phyloP scores from a whole-genome alignment of 176 grass and related monocot genomes.

The Musa itinerans region DNA sequence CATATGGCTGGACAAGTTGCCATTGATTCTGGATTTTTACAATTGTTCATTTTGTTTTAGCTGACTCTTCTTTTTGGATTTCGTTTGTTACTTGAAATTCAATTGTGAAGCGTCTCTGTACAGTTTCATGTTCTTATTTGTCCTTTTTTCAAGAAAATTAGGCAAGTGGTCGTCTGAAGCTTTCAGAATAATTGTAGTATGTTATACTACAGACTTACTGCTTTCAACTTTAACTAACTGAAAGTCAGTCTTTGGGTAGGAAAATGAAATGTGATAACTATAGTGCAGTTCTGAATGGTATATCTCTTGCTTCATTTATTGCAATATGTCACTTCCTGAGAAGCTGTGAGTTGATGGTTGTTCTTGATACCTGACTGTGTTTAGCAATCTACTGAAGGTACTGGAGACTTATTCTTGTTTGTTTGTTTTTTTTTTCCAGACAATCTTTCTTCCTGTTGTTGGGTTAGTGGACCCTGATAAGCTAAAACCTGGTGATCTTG shows the following conservation, averaged over 20 bases:
- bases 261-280: background rate
- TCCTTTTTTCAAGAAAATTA: background rate
- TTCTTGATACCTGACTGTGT: background rate
- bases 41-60: background rate
- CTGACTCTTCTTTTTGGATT: background rate
- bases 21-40: background rate
- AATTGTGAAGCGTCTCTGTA: background rate
- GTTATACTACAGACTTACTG: background rate
- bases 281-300: background rate
- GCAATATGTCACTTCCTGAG: background rate
- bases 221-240: no score
- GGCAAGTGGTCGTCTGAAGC: background rate
- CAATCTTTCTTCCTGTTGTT: constrained; percentile 78
- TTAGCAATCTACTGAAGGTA: background rate
- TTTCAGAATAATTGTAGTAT: background rate
- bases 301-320: background rate
- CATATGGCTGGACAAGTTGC: background rate
- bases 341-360: background rate
- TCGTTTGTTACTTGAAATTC: background rate
- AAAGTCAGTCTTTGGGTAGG: no score
- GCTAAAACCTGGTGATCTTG: constrained; percentile 80
- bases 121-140: background rate
- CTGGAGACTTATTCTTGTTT: background rate
- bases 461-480: constrained; percentile 80
- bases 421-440: constrained; percentile 35